Percentiles rank a stretch among this genome's conserved stretches.
These are phyloP conservation scores for Naganishia vishniacii DNA, from an alignment of 768 basidiomycete species.

Conservation along the genomic window DNA sequence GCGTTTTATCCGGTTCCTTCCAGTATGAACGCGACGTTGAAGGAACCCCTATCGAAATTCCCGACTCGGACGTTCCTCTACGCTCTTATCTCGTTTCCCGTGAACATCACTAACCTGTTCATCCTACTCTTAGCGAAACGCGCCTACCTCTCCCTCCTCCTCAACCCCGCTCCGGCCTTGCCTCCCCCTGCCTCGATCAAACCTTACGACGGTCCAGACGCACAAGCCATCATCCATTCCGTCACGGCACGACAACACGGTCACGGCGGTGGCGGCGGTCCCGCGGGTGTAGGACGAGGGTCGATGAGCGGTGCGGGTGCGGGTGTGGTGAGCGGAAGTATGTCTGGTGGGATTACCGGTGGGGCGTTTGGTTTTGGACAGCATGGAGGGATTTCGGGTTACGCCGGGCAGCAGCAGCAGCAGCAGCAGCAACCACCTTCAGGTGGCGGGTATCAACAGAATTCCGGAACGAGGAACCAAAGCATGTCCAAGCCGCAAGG, in stretches of 20 bases:
- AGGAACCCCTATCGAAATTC: too few relatives aligned
- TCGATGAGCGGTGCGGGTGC: conserved; percentile 4
- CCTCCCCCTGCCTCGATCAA: conserved; percentile 54
- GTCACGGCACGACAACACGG: conserved; percentile 48
- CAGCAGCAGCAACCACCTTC: too few relatives aligned
- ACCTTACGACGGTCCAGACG: conserved; percentile 93
- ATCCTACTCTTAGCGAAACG: conserved; percentile 65
- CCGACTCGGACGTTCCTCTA: too few relatives aligned
- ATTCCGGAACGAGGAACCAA: conserved; percentile 3
- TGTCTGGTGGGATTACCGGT: not conserved
- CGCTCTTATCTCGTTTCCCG: too few relatives aligned
- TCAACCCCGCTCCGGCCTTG: conserved; percentile 59
- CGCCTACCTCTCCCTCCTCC: conserved; percentile 85
- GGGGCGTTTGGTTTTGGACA: not conserved
- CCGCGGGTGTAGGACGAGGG: too few relatives aligned
- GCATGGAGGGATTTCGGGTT: not conserved
- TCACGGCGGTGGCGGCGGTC: conserved; percentile 29
- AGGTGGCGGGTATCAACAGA: not conserved
- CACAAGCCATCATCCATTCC: conserved; percentile 56
- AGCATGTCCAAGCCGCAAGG: too few relatives aligned
- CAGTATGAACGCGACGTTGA: too few relatives aligned
- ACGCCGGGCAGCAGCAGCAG: too few relatives aligned
- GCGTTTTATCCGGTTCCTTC: too few relatives aligned
- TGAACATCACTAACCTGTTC: too few relatives aligned
- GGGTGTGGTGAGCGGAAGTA: conserved; percentile 2